These are phyloP conservation scores for Polytolypa hystricis DNA, from an alignment of 2,329 filamentous ascomycete genomes.

Conservation along the genomic window DNA sequence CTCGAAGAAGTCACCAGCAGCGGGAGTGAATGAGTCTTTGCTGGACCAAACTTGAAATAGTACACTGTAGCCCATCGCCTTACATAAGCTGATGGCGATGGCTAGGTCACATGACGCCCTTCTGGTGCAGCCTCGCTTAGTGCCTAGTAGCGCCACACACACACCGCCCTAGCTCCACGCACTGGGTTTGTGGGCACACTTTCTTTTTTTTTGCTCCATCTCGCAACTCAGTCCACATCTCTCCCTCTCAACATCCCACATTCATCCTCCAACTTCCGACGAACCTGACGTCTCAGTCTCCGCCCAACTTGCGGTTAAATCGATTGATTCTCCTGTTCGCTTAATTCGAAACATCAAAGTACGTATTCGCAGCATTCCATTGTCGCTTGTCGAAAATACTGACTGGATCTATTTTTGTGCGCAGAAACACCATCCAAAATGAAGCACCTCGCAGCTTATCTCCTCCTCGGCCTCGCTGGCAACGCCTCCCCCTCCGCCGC, in stretches of 20 bases:
- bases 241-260: not conserved
- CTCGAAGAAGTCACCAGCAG: no score
- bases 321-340: constrained; percentile 69
- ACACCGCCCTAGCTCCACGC: not conserved
- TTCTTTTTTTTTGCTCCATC: constrained; percentile 3
- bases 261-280: no score
- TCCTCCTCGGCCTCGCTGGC: constrained; percentile 88
- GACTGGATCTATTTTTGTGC: constrained; percentile 7
- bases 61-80: no score
- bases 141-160: not conserved
- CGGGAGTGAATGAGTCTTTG: no score
- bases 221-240: not conserved
- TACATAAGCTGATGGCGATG: no score
- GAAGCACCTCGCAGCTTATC: constrained; percentile 99
- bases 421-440: constrained; percentile 53
- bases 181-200: constrained; percentile 2
- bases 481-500: constrained; percentile 76
- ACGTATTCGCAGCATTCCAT: constrained; percentile 1
- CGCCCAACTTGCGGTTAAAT: constrained; percentile 97
- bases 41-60: no score
- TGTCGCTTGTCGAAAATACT: not conserved
- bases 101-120: not conserved
- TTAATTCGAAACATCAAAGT: constrained; percentile 11
- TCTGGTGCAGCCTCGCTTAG: not conserved
- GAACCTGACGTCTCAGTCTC: constrained; percentile 99